These are phyloP conservation scores for Micromonas commoda DNA, from an alignment of 139 green algal genomes.

Conservation along the genomic window DNA sequence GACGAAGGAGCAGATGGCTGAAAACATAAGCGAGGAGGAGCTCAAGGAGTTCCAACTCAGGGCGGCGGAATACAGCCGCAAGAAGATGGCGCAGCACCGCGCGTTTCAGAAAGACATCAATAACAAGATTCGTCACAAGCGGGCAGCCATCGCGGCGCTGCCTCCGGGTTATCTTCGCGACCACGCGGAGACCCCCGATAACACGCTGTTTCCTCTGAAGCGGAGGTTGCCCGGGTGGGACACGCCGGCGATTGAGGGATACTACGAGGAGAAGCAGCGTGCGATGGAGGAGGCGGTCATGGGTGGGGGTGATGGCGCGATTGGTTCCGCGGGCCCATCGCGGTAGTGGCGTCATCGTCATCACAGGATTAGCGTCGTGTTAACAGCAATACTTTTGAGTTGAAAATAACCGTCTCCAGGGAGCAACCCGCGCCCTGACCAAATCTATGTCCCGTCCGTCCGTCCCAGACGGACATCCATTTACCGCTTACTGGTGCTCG, in stretches of 20 bases:
- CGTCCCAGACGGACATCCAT: no score
- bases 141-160: constrained; percentile 44
- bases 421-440: no score
- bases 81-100: constrained; percentile 45
- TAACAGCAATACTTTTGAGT: background rate
- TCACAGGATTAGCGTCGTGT: background rate
- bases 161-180: constrained; percentile 34
- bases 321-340: no score
- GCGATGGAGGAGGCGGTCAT: background rate
- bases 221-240: constrained; percentile 36
- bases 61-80: constrained; percentile 44
- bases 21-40: background rate
- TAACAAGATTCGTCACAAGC: constrained; percentile 43
- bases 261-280: constrained; percentile 8
- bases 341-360: background rate
- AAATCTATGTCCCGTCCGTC: no score
- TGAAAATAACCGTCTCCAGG: no score
- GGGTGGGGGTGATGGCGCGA: background rate
- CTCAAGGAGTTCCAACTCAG: constrained; percentile 14
- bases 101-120: constrained; percentile 45
- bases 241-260: constrained; percentile 42
- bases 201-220: constrained; percentile 37
- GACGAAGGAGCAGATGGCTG: background rate
- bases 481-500: constrained; percentile 29
- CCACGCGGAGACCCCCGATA: constrained; percentile 33